A percentile compares a stretch with the other conserved stretches of the same genome.
These are phyloP conservation scores for Plasmodium relictum DNA, from an alignment of 169 alveolate genomes.

Conservation along the genomic window DNA sequence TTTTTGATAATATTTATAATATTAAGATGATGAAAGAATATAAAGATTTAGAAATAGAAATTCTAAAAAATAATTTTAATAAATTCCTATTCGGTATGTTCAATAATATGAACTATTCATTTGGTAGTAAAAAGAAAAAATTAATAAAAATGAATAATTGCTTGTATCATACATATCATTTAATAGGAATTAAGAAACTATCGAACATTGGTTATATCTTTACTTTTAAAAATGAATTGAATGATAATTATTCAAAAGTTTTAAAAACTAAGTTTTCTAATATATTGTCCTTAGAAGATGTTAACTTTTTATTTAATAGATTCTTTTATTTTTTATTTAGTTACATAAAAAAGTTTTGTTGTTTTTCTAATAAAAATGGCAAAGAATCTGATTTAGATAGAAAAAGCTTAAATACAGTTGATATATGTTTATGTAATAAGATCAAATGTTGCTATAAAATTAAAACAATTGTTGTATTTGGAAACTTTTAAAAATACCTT, in stretches of 20 bases:
- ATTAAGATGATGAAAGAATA: constrained; percentile 72
- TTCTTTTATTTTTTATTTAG: constrained; percentile 52
- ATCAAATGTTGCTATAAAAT: constrained; percentile 63
- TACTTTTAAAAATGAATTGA: constrained; percentile 54
- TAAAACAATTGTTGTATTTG: constrained; percentile 55
- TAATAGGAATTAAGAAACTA: constrained; percentile 71
- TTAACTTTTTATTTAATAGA: constrained; percentile 58
- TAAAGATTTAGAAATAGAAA: constrained; percentile 17
- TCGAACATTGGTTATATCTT: constrained; percentile 45
- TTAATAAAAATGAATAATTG: constrained; percentile 69
- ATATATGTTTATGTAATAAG: constrained; percentile 34
- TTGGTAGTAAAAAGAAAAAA: constrained; percentile 55
- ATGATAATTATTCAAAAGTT: constrained; percentile 73
- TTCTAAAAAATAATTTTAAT: constrained; percentile 8
- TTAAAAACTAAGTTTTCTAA: constrained; percentile 60
- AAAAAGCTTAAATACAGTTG: not conserved
- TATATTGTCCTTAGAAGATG: constrained; percentile 35
- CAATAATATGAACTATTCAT: constrained; percentile 61
- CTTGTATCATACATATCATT: constrained; percentile 62
- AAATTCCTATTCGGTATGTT: constrained; percentile 24
- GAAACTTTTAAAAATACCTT: constrained; percentile 6
- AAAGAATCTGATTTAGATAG: not conserved
- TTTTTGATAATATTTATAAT: constrained; percentile 55
- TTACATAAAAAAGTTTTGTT: constrained; percentile 49
- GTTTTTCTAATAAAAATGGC: constrained; percentile 30